phyloP scores from a whole-genome alignment of 1,284 basidiomycete genomes.

The Meira nashicola region DNA sequence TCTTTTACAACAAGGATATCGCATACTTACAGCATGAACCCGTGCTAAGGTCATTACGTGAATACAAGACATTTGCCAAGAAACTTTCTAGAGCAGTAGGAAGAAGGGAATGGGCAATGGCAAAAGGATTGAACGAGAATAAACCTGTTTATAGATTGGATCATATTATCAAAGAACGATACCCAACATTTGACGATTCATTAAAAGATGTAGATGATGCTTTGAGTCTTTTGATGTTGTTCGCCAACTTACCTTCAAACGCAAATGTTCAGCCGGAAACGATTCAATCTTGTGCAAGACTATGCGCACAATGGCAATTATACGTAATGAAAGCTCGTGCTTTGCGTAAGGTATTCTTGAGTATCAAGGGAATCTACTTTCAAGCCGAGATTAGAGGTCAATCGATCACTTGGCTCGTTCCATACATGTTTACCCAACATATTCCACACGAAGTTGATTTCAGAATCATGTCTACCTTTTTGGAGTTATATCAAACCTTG shows the following conservation, averaged over 20 bases:
- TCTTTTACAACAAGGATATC: conserved; percentile 98
- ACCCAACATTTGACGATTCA: conserved; percentile 94
- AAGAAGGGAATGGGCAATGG: conserved; percentile 86
- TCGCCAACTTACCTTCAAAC: conserved; percentile 61
- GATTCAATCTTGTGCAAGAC: conserved; percentile 81
- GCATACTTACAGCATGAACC: conserved; percentile 96
- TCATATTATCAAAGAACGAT: conserved; percentile 97
- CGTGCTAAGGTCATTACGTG: conserved; percentile 85
- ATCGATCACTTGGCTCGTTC: conserved; percentile 90
- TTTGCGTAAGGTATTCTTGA: conserved; percentile 86
- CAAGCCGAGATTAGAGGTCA: conserved; percentile 93
- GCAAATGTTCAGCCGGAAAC: conserved; percentile 68
- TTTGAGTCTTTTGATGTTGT: conserved; percentile 88
- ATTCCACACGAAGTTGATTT: conserved; percentile 93
- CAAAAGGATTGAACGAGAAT: conserved; percentile 87
- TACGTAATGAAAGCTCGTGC: conserved; percentile 86
- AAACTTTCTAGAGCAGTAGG: conserved; percentile 91
- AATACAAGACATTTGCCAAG: conserved; percentile 98
- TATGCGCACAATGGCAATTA: conserved; percentile 65
- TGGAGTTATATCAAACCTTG: conserved; percentile 95
- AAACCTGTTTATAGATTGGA: conserved; percentile 66
- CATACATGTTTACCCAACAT: conserved; percentile 94
- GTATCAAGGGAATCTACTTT: conserved; percentile 98
- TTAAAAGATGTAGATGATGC: conserved; percentile 96
- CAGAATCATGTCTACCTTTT: conserved; percentile 95